Base-by-base conservation (phyloP, 192 early-diverging fungal species). In the Backusella tarrabulga region DNA sequence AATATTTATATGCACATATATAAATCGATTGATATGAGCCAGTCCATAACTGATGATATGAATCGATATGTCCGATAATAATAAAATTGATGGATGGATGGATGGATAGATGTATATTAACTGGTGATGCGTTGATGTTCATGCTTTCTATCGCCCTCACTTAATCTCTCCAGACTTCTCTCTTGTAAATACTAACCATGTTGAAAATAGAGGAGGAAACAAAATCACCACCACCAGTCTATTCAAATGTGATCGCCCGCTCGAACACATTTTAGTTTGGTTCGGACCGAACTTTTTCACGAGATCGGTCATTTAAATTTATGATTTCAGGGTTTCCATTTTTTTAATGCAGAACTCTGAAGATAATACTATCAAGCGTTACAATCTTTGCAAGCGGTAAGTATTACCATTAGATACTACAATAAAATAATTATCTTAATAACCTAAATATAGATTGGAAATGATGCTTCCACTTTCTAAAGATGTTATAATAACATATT, bases 121-220 rank as follows among this genome's bases (percentile, higher is more conserved):
- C 41, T 50, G 17, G 29, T 72, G 70, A 6, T 42, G 38, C 12
- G 11, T 44, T 71, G 21, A 14, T 26, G 41, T 34, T 50, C 12
- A n/a, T 63, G 21, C 21, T 63, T 29, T 63, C 56, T 26, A 29
- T 63, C 71, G 15, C 42, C 40, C 26, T 32, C 21, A 32, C 29
- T 72, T 32, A 17, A 41, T 34, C 29, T 72, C 68, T 70, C 68
- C 35, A 23, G 68, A 40, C 19, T 38, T 70, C 68, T 21, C 34
- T 70, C 23, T 38, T 70, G 68, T 70, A 70, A 50, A 72, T 72
- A 72, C 71, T 72, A 72, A 72, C 71, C 71, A 72, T 72, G 35
- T 29, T 72, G 40, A 72, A 72, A 41, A 41, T 72, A 72, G 71
- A 72, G 71, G 42, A 72, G 42, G 71, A 72, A 46, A 40, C 21